phyloP scores from a whole-genome alignment of 192 early-diverging fungal species.

The Podila epigama region DNA sequence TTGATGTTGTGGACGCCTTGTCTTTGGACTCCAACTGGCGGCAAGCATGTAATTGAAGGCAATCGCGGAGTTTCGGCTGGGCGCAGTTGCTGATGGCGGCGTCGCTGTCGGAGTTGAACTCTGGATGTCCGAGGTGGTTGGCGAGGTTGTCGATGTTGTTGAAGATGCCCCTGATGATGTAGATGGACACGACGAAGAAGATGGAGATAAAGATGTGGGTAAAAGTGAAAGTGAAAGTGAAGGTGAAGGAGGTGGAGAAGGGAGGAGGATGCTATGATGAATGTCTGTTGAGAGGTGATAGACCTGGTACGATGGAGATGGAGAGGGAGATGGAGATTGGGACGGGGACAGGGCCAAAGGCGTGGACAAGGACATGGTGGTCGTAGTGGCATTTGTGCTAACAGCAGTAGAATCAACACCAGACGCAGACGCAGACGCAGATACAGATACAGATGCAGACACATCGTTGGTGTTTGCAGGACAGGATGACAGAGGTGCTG shows the following conservation, averaged over 20 bases:
- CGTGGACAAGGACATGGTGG: slow-evolving; percentile 8
- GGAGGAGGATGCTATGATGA: neutral
- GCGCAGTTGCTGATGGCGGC: neutral
- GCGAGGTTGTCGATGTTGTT: neutral
- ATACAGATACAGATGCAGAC: too few species aligned
- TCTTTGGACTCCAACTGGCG: slow-evolving; percentile 40
- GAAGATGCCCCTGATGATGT: neutral
- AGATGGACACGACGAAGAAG: neutral
- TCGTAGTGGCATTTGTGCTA: slow-evolving; percentile 13
- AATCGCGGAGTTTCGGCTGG: slow-evolving; percentile 16
- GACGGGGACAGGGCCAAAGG: neutral
- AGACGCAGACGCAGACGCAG: too few species aligned
- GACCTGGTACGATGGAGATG: slow-evolving; percentile 7
- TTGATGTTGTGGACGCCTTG: slow-evolving; percentile 5
- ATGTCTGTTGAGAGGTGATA: too few species aligned
- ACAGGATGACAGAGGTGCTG: too few species aligned
- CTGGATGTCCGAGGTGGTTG: neutral
- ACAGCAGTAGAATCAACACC: too few species aligned
- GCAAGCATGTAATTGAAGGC: slow-evolving; percentile 40
- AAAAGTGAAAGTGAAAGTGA: slow-evolving; percentile 1
- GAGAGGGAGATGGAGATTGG: neutral
- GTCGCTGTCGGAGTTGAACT: neutral
- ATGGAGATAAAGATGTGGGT: neutral
- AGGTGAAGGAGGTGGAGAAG: neutral
- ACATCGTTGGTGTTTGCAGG: slow-evolving; percentile 1